Evolutionary conservation across 139 green algal genomes (phyloP).

Genomic region (Axilococcus clingmanii): DNA sequence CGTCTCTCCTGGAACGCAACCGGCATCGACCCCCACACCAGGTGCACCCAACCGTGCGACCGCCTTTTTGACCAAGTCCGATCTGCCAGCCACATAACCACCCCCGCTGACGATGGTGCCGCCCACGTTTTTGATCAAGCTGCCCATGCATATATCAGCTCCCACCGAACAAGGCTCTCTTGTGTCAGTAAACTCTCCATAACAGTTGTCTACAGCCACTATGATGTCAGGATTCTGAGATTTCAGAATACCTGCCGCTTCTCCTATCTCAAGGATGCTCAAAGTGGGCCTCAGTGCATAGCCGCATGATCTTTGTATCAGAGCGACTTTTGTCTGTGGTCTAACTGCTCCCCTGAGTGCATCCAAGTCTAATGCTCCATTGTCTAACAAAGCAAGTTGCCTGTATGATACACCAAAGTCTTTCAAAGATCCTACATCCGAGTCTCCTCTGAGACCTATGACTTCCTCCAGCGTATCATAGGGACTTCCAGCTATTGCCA

Average conservation of each 20-base stretch:
- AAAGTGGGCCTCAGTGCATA: slow-evolving; percentile 82
- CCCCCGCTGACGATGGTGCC: slow-evolving; percentile 79
- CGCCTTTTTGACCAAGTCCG: slow-evolving; percentile 60
- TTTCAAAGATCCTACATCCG: slow-evolving; percentile 59
- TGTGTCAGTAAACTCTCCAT: slow-evolving; percentile 91
- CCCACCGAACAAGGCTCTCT: slow-evolving; percentile 75
- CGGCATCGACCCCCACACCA: slow-evolving; percentile 76
- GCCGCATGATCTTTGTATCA: slow-evolving; percentile 92
- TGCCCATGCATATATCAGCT: slow-evolving; percentile 86
- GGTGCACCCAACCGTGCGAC: slow-evolving; percentile 72
- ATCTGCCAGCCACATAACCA: slow-evolving; percentile 83
- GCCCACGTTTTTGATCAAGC: slow-evolving; percentile 92
- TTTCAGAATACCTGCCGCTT: slow-evolving; percentile 43
- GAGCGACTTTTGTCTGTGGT: slow-evolving; percentile 49
- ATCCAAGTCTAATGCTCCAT: slow-evolving; percentile 58
- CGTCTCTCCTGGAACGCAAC: slow-evolving; percentile 52
- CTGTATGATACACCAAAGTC: slow-evolving; percentile 84
- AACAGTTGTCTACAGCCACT: slow-evolving; percentile 97
- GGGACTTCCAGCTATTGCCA: slow-evolving; percentile 72
- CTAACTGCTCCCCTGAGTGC: slow-evolving; percentile 52
- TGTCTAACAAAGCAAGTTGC: slow-evolving; percentile 45
- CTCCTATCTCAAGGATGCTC: slow-evolving; percentile 64
- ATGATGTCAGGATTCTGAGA: slow-evolving; percentile 45
- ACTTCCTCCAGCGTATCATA: slow-evolving; percentile 98
- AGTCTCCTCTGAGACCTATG: slow-evolving; percentile 68